phyloP scores from a whole-genome alignment of 2,329 filamentous ascomycete genomes.

The Dothistroma septosporum region DNA sequence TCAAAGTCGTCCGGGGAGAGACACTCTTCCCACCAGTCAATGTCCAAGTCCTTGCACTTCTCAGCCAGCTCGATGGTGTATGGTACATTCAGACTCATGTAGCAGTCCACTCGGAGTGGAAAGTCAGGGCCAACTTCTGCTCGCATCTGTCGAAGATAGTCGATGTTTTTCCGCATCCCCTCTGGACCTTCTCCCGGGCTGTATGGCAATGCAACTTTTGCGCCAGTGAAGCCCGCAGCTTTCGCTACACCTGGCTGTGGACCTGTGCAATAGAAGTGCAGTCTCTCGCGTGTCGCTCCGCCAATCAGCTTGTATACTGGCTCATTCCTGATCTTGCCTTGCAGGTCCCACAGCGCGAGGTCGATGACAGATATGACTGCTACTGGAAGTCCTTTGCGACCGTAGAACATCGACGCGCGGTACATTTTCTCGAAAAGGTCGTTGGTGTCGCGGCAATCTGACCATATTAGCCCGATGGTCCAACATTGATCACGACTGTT shows the following conservation, averaged over 20 bases:
- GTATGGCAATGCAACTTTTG: slow-evolving; percentile 85
- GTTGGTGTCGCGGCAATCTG: slow-evolving; percentile 85
- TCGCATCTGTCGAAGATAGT: slow-evolving; percentile 79
- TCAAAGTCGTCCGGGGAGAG: slow-evolving; percentile 87
- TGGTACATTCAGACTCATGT: slow-evolving; percentile 89
- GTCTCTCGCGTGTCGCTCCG: slow-evolving; percentile 74
- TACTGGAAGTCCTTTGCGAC: slow-evolving; percentile 82
- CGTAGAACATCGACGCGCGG: slow-evolving; percentile 92
- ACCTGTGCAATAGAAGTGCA: slow-evolving; percentile 93
- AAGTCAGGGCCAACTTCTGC: slow-evolving; percentile 84
- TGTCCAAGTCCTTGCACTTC: slow-evolving; percentile 74
- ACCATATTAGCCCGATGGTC: slow-evolving; percentile 13
- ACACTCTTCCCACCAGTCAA: slow-evolving; percentile 98
- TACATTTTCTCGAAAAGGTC: slow-evolving; percentile 96
- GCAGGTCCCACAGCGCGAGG: slow-evolving; percentile 84
- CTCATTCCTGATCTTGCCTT: slow-evolving; percentile 86
- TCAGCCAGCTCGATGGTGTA: slow-evolving; percentile 91
- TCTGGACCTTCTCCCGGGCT: slow-evolving; percentile 80
- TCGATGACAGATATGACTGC: slow-evolving; percentile 94
- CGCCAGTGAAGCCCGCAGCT: slow-evolving; percentile 83
- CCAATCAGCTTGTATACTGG: slow-evolving; percentile 94
- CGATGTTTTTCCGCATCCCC: slow-evolving; percentile 82
- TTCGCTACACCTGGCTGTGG: slow-evolving; percentile 77
- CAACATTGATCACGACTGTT: neutral
- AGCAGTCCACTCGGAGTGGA: slow-evolving; percentile 92